phyloP scores from a whole-genome alignment of 192 early-diverging fungal genomes.

The Geranomyces michiganensis region DNA sequence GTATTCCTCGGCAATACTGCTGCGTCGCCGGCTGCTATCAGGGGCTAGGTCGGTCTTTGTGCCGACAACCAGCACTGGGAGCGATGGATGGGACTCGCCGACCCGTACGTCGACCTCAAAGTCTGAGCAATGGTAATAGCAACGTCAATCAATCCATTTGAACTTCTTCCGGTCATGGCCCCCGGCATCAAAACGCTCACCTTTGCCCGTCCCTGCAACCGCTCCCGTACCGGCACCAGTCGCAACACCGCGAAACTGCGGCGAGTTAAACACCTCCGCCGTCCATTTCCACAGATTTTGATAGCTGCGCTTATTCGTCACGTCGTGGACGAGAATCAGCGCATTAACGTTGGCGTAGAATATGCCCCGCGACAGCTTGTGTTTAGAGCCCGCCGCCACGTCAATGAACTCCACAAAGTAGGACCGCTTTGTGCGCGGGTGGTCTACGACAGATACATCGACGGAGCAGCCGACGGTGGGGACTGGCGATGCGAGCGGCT shows the following conservation, averaged over 20 bases:
- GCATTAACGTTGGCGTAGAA: constrained; percentile 53
- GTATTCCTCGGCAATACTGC: constrained; percentile 34
- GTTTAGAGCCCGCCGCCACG: constrained; percentile 48
- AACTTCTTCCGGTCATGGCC: background rate
- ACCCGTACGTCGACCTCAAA: constrained; percentile 33
- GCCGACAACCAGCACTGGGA: constrained; percentile 39
- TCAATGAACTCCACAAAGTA: constrained; percentile 64
- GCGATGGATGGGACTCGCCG: constrained; percentile 4
- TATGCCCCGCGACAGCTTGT: constrained; percentile 52
- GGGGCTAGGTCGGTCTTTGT: constrained; percentile 33
- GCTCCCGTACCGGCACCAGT: background rate
- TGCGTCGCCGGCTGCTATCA: constrained; percentile 6
- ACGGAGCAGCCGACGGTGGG: constrained; percentile 57
- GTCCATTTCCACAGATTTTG: constrained; percentile 61
- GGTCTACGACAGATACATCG: constrained; percentile 41
- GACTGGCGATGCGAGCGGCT: constrained; percentile 36
- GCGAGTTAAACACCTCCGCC: constrained; percentile 33
- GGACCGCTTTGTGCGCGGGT: constrained; percentile 29
- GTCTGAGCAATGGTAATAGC: background rate
- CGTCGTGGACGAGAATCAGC: constrained; percentile 58
- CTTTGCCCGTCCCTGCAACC: background rate
- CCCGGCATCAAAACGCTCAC: background rate
- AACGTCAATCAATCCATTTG: background rate
- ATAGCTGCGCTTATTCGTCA: constrained; percentile 53
- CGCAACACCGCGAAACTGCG: constrained; percentile 5